Evolutionary conservation across 345 rosid genomes (phyloP).

Genomic region (Gossypium ekmanianum): DNA sequence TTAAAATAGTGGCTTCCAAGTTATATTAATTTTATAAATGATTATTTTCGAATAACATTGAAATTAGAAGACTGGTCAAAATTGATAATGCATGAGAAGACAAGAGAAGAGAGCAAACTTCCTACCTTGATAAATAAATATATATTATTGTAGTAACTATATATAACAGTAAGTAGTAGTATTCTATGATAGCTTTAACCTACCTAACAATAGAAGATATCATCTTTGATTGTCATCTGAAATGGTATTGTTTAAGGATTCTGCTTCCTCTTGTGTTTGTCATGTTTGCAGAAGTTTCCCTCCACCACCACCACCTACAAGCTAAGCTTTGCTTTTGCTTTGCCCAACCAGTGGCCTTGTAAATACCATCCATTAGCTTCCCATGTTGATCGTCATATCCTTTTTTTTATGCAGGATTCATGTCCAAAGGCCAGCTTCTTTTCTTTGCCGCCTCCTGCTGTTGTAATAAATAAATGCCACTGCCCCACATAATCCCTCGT

Average conservation of each 20-base stretch:
- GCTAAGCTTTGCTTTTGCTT: neutral
- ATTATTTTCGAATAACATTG: neutral
- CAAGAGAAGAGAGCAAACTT: neutral
- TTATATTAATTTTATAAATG: neutral
- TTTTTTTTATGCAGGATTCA: neutral
- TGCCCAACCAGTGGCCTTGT: neutral
- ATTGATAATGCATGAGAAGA: neutral
- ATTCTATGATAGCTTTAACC: neutral
- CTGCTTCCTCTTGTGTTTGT: neutral
- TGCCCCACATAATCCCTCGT: neutral
- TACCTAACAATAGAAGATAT: neutral
- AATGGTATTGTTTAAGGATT: neutral
- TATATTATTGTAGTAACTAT: neutral
- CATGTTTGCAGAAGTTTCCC: neutral
- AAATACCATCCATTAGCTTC: neutral
- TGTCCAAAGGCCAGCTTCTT: neutral
- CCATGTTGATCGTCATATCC: neutral
- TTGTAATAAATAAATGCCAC: neutral
- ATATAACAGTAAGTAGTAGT: neutral
- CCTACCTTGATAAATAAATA: neutral
- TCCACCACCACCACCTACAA: neutral
- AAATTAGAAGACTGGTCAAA: neutral
- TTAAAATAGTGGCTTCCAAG: too few relatives aligned
- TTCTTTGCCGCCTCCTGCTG: constrained; percentile 14
- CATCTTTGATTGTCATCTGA: neutral